Evolutionary conservation across 2,329 filamentous ascomycete genomes (phyloP).

Genomic region (Dryadomyces quercivorus): DNA sequence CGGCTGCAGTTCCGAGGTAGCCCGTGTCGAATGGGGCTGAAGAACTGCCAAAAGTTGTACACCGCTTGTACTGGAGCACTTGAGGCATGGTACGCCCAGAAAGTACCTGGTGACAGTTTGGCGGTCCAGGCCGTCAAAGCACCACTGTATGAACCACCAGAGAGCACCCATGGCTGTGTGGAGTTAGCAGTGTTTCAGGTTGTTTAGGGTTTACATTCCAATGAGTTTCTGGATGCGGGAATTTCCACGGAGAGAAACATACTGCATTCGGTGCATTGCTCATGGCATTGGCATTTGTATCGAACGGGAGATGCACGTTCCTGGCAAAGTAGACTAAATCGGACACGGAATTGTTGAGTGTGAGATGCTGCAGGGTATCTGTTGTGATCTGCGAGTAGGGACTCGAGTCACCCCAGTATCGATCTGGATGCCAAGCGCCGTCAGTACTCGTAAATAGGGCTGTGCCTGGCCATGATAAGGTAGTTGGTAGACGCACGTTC

Average conservation of each 20-base stretch:
- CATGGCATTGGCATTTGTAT: conserved; percentile 26
- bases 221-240: not conserved
- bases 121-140: conserved; percentile 44
- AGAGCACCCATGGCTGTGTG: conserved; percentile 38
- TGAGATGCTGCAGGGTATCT: conserved; percentile 41
- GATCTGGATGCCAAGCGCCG: conserved; percentile 22
- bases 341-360: conserved; percentile 37
- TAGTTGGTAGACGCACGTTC: conserved; percentile 1
- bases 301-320: conserved; percentile 40
- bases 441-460: not conserved
- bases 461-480: not conserved
- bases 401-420: conserved; percentile 45
- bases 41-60: conserved; percentile 47
- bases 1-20: conserved; percentile 47
- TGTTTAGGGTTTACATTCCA: not conserved
- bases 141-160: conserved; percentile 44
- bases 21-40: conserved; percentile 40
- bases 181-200: not conserved
- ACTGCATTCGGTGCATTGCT: conserved; percentile 37
- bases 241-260: conserved; percentile 2
- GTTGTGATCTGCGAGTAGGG: conserved; percentile 38
- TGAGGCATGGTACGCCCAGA: conserved; percentile 48
- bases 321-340: conserved; percentile 44
- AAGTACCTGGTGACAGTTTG: conserved; percentile 37
- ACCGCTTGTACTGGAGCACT: conserved; percentile 43